Percentiles rank a stretch among this genome's conserved stretches.
Evolutionary conservation across 345 rosid genomes (phyloP).

Genomic region (Euphorbia tirucalli): DNA sequence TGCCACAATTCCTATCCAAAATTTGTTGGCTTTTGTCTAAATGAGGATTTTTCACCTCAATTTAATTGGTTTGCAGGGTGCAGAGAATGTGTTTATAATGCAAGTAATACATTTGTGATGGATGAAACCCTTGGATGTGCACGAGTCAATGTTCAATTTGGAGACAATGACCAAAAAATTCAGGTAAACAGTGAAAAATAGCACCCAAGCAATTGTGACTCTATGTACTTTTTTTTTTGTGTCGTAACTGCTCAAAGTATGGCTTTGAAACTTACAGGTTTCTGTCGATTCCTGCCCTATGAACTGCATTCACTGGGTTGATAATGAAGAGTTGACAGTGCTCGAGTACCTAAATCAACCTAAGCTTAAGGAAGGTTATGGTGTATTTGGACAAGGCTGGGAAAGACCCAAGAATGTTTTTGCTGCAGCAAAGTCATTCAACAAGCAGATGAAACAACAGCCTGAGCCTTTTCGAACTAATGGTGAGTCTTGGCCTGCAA

Average conservation of each 20-base stretch:
- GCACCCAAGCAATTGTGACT: too few relatives aligned
- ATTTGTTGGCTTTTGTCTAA: background rate
- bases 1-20: background rate
- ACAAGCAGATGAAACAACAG: constrained; percentile 37
- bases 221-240: background rate
- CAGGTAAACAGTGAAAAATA: constrained; percentile 30
- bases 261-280: constrained; percentile 30
- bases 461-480: constrained; percentile 18
- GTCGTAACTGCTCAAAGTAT: background rate
- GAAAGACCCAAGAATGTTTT: constrained; percentile 53
- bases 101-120: constrained; percentile 54
- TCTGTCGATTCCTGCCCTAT: constrained; percentile 64
- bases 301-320: constrained; percentile 64
- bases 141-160: constrained; percentile 53
- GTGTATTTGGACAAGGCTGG: constrained; percentile 66
- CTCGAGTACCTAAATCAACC: constrained; percentile 54
- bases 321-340: constrained; percentile 45
- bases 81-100: constrained; percentile 58
- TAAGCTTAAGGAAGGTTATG: constrained; percentile 44
- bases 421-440: constrained; percentile 48
- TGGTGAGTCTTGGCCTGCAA: constrained; percentile 23
- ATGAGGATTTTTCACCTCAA: background rate
- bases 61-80: constrained; percentile 41
- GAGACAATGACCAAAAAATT: constrained; percentile 45
- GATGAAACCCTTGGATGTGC: constrained; percentile 52